A percentile compares a stretch with the other conserved stretches of the same genome.
Conservation (phyloP, 768 basidiomycete species). For the Phaeotremella fagi region DNA sequence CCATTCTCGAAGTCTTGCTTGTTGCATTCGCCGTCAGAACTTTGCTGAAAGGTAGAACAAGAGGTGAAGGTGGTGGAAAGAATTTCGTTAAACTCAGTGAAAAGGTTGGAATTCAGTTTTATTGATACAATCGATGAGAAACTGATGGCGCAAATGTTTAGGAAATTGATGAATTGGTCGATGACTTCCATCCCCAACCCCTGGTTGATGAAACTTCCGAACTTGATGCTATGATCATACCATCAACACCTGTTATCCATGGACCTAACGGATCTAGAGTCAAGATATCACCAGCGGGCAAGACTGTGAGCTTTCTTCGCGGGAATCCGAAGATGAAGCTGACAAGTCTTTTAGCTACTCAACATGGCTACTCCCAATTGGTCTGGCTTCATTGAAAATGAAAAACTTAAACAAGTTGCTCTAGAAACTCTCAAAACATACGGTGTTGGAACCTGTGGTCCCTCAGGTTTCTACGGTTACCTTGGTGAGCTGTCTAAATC, state of each 20-base stretch:
- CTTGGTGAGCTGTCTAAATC: constrained; percentile 76
- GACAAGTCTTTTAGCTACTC: constrained; percentile 58
- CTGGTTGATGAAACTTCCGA: constrained; percentile 61
- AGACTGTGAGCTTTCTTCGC: constrained; percentile 22
- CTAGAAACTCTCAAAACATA: constrained; percentile 80
- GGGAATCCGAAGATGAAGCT: constrained; percentile 46
- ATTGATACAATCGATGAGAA: background rate
- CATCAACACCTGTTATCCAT: constrained; percentile 66
- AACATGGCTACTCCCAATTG: constrained; percentile 93
- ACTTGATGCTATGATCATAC: constrained; percentile 65
- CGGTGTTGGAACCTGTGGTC: constrained; percentile 91
- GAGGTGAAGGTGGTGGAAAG: constrained; percentile 74
- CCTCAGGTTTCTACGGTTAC: constrained; percentile 94
- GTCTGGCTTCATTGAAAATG: constrained; percentile 80
- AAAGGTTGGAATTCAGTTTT: constrained; percentile 58
- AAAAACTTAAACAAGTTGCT: constrained; percentile 76
- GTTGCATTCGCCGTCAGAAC: constrained; percentile 83
- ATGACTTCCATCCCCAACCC: constrained; percentile 88
- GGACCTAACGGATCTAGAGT: constrained; percentile 81
- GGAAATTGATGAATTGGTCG: constrained; percentile 96
- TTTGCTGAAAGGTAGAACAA: constrained; percentile 79
- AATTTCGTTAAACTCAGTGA: constrained; percentile 87
- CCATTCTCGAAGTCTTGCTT: constrained; percentile 81
- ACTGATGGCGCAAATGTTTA: constrained; percentile 39
- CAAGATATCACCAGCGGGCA: constrained; percentile 55